Evolutionary conservation across 805 yeast species (phyloP), one percentile per base, ranked within the genome.

Genomic region (Jamesozyma rosinii): DNA sequence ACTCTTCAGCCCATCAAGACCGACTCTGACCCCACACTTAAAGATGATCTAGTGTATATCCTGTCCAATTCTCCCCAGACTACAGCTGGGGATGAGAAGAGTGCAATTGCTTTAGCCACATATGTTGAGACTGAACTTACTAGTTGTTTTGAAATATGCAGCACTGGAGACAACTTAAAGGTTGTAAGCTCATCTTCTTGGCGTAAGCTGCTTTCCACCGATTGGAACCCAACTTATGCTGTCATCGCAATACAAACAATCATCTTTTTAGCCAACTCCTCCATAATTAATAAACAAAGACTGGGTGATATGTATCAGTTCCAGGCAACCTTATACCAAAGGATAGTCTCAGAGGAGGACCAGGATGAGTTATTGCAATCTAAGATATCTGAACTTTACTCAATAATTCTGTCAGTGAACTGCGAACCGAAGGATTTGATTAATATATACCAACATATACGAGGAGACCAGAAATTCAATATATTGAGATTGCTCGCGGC

Each of bases 211-310:
- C 17, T 32, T 3, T 4, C 4, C 19, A 9, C 35, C 15, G 17
- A 17, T n/a, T 5, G 17, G 17, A 11, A 32, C 8, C 19, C 15
- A 11, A 9, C 17, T 15, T 20, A 32, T 9, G 17, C 18, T 32
- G n/a, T 24, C 4, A 14, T 35, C 15, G 41, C 40, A n/a, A 22
- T 49, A 18, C 59, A 58, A 22, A 50, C 60, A 14, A 44, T 60
- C 4, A 26, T 61, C 3, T 49, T 53, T 9, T 43, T 61, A 17
- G 29, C 51, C 10, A 48, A 46, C 24, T 35, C 44, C 10, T 59
- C 64, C 2, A 14, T 57, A 3, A 38, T 57, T 10, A 58, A 58
- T 44, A 52, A 47, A 37, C 58, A 54, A 44, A 46, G 41, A 19
- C 38, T 61, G 19, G 52, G 41, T n/a, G 33, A 36, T 17, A 20